phyloP scores from a whole-genome alignment of 169 alveolate species.

The Besnoitia besnoiti region DNA sequence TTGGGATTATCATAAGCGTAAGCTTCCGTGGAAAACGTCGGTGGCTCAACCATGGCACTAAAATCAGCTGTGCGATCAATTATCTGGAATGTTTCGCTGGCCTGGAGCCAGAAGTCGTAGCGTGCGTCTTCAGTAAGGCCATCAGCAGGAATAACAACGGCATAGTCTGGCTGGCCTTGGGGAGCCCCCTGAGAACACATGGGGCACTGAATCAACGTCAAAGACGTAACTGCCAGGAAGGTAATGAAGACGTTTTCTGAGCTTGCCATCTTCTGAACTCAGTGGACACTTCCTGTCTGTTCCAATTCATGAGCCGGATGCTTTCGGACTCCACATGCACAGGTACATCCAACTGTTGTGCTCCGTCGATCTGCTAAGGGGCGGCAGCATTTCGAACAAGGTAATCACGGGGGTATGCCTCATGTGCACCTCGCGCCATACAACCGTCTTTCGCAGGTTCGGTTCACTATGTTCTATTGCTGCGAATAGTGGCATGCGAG shows the following conservation, averaged over 20 bases:
- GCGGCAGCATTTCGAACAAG: too few relatives aligned
- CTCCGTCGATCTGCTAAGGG: too few relatives aligned
- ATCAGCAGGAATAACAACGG: background rate
- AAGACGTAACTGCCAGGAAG: background rate
- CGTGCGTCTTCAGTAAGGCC: conserved; percentile 31
- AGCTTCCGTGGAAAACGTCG: conserved; percentile 17
- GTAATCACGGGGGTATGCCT: too few relatives aligned
- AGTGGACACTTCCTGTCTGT: too few relatives aligned
- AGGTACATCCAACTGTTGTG: too few relatives aligned
- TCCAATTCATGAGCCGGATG: too few relatives aligned
- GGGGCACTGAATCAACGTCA: background rate
- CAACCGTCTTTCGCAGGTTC: too few relatives aligned
- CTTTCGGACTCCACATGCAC: too few relatives aligned
- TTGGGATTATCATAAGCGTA: conserved; percentile 19
- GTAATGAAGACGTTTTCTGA: background rate
- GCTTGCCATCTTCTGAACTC: background rate
- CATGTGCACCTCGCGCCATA: too few relatives aligned
- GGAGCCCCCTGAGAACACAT: background rate
- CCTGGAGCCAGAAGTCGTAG: conserved; percentile 20
- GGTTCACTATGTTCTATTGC: too few relatives aligned
- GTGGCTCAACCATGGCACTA: conserved; percentile 6
- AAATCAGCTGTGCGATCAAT: background rate
- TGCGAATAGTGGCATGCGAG: too few relatives aligned
- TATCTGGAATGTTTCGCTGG: background rate
- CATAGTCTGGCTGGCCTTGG: background rate